phyloP scores from a whole-genome alignment of 495 filamentous ascomycete genomes.

The Pyrenopolyporus hunteri region DNA sequence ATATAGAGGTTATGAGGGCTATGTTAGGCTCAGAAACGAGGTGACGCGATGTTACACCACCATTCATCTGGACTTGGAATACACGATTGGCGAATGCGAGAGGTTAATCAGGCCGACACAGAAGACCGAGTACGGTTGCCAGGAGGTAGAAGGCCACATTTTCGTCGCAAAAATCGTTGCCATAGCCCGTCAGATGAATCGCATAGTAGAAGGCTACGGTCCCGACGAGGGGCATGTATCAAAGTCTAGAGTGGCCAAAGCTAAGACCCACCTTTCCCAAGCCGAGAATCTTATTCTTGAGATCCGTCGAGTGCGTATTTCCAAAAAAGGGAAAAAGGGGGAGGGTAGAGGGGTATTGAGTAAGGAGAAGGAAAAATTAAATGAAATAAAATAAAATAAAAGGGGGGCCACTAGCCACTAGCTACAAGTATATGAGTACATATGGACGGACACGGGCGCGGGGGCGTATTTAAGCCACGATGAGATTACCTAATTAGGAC shows the following conservation, averaged over 20 bases:
- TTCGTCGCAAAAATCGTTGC: constrained; percentile 16
- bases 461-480: no score
- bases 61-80: constrained; percentile 40
- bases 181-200: neutral
- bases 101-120: constrained; percentile 25
- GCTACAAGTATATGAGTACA: no score
- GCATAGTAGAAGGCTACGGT: neutral
- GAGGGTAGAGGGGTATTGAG: no score
- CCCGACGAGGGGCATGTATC: neutral
- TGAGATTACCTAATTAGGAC: no score
- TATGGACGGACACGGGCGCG: no score
- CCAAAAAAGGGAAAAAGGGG: neutral
- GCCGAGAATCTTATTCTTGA: constrained; percentile 1
- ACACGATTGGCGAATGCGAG: constrained; percentile 34
- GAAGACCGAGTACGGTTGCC: constrained; percentile 5
- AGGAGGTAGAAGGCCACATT: constrained; percentile 38
- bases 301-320: constrained; percentile 1
- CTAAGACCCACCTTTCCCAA: neutral
- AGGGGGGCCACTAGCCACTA: no score
- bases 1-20: constrained; percentile 59
- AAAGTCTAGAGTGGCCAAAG: neutral
- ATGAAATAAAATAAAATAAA: no score
- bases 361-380: no score
- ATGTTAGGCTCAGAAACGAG: constrained; percentile 44
- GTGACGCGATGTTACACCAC: neutral